phyloP scores from a whole-genome alignment of 805 yeast species.

The Kodamaea nitidulidarum region DNA sequence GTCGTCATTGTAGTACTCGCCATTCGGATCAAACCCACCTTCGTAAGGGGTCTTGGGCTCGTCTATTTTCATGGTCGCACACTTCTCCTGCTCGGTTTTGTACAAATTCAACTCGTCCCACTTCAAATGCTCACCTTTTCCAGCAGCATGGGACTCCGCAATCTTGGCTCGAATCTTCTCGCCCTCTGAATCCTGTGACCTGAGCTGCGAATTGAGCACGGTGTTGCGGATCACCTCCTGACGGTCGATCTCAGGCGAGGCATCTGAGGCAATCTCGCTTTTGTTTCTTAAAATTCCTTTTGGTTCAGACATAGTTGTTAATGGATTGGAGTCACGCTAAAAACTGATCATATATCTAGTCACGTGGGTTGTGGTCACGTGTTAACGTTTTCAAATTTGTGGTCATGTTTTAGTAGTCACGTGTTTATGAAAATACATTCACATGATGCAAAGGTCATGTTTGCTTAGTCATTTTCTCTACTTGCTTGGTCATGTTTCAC shows the following conservation, averaged over 20 bases:
- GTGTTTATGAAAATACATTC: no score
- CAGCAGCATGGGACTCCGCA: constrained; percentile 38
- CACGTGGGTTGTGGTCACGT: no score
- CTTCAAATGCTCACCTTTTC: constrained; percentile 44
- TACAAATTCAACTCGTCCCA: constrained; percentile 85
- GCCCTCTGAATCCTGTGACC: constrained; percentile 34
- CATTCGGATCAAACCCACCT: constrained; percentile 79
- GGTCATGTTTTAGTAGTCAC: no score
- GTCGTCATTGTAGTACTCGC: constrained; percentile 60
- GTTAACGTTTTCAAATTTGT: no score
- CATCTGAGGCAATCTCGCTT: constrained; percentile 8
- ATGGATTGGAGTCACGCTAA: neutral
- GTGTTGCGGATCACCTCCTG: constrained; percentile 79
- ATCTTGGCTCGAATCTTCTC: constrained; percentile 45
- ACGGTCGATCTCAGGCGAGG: constrained; percentile 41
- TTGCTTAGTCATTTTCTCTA: no score
- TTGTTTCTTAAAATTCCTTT: constrained; percentile 55
- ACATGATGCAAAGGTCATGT: no score
- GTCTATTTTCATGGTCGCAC: constrained; percentile 77
- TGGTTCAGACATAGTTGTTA: constrained; percentile 12
- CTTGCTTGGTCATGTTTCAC: no score
- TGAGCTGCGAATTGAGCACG: constrained; percentile 60
- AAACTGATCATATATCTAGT: no score
- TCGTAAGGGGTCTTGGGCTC: constrained; percentile 96
- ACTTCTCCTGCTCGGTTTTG: constrained; percentile 67